These are phyloP conservation scores for Citrus cavaleriei DNA, from an alignment of 345 rosid genomes.

Conservation along the genomic window DNA sequence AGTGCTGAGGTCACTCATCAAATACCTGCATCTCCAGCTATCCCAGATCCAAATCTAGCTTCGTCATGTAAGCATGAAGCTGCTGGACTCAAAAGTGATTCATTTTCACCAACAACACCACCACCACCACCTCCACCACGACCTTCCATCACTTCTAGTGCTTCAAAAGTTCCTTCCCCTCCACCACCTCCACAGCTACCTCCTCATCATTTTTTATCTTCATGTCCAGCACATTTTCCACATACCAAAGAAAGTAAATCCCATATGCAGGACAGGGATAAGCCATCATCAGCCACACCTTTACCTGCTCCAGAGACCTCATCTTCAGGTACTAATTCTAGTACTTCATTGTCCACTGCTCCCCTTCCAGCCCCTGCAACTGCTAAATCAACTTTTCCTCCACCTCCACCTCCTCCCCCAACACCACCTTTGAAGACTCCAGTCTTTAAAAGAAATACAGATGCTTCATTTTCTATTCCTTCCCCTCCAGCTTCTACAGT, in stretches of 20 bases:
- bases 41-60: slow-evolving; percentile 5
- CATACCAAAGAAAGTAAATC: slow-evolving; percentile 10
- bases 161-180: slow-evolving; percentile 1
- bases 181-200: slow-evolving; percentile 18
- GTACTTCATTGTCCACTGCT: slow-evolving; percentile 4
- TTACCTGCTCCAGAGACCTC: background rate
- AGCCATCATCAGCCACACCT: background rate
- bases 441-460: background rate
- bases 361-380: slow-evolving; percentile 11
- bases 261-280: slow-evolving; percentile 5
- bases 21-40: slow-evolving; percentile 10
- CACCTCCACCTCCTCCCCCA: slow-evolving; percentile 17
- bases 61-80: slow-evolving; percentile 13
- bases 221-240: slow-evolving; percentile 13
- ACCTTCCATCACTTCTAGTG: slow-evolving; percentile 17
- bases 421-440: slow-evolving; percentile 4
- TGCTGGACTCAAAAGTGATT: slow-evolving; percentile 19
- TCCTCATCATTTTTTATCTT: slow-evolving; percentile 15
- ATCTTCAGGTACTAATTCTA: background rate
- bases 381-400: slow-evolving; percentile 5
- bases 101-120: slow-evolving; percentile 29
- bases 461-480: slow-evolving; percentile 1
- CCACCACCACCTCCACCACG: slow-evolving; percentile 25
- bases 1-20: slow-evolving; percentile 11
- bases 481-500: slow-evolving; percentile 6